Evolutionary conservation across 2,329 filamentous ascomycete species (phyloP), one percentile per base, ranked within the genome.

Genomic region (Tympanopsis confertula): DNA sequence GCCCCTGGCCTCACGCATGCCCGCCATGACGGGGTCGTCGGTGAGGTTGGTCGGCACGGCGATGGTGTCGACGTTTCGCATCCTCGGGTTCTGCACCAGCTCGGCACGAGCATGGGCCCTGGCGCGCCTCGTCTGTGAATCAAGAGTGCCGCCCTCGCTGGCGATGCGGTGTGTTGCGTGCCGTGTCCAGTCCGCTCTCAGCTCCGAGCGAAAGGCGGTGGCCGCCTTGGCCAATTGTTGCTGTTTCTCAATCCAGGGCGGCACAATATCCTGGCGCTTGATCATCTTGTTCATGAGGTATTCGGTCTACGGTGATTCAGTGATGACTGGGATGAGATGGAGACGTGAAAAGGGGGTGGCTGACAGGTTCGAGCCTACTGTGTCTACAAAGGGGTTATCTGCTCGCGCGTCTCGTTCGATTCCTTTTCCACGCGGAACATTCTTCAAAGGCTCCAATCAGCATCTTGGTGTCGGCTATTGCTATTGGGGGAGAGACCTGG

Each of bases 261-360:
- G 91, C 1, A 94, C 86, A 42, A 96, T 85, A 15, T 94, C 88
- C 58, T 98, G 91, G 41, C 83, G 82, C 61, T 95, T 85, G 44
- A 98, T 95, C 65, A 96, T 95, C 61, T 93, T 91, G 61, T 98
- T 96, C 82, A 96, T 82, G 49, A 96, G 85, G 55, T 95, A 95
- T 58, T 96, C 89, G 0, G 91, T 96, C 40, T 48, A 13, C 19
- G 7, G 13, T n/a, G 13, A 18, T 35, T 13, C 17, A 10, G 10
- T 10, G 17, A 10, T 14, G 14, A 28, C 17, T 2, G 20, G 35
- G 24, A 41, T n/a, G n/a, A n/a, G n/a, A n/a, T n/a, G n/a, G n/a
- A n/a, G n/a, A n/a, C n/a, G 38, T 35, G n/a, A n/a, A n/a, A 13
- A 22, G 5, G 4, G 10, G 18, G 30, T 32, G 35, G 5, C 19